Conservation (phyloP, 257 asterid species). For the Linderniella brevidens region DNA sequence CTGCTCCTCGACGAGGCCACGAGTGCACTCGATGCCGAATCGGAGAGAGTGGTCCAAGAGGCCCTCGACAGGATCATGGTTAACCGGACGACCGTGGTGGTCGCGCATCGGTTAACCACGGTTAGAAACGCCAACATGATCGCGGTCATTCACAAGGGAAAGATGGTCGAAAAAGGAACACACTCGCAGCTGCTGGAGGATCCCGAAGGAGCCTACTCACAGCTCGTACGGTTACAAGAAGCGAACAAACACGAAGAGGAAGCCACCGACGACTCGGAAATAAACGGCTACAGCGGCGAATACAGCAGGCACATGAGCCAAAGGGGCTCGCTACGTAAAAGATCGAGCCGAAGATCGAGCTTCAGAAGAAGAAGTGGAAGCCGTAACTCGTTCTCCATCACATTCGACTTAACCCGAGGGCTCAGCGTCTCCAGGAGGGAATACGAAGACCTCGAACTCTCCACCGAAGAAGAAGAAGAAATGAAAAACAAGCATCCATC, state of each 20-base stretch:
- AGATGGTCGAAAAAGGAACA: conserved; percentile 44
- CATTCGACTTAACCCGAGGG: conserved; percentile 32
- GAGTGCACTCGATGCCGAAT: conserved; percentile 62
- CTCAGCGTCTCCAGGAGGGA: conserved; percentile 13
- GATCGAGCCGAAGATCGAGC: no score
- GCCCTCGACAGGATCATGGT: conserved; percentile 60
- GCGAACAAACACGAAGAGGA: conserved; percentile 16
- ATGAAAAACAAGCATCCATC: conserved; percentile 11
- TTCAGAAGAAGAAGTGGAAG: conserved; percentile 10
- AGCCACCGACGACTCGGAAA: conserved; percentile 30
- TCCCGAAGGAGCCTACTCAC: conserved; percentile 42
- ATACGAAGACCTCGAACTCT: not conserved
- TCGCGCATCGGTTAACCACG: conserved; percentile 61
- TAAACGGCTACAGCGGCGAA: conserved; percentile 20
- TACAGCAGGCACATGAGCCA: no score
- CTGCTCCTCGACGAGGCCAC: conserved; percentile 73
- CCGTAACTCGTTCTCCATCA: conserved; percentile 27
- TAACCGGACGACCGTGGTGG: conserved; percentile 44
- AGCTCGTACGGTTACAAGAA: conserved; percentile 44
- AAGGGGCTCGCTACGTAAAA: no score
- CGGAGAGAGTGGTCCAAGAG: conserved; percentile 57
- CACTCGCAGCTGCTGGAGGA: conserved; percentile 34
- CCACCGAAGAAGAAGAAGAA: conserved; percentile 13
- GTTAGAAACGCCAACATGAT: conserved; percentile 48
- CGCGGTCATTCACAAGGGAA: conserved; percentile 54